Base-by-base conservation (phyloP, 129 eudicot genomes). In the Logfia minima region DNA sequence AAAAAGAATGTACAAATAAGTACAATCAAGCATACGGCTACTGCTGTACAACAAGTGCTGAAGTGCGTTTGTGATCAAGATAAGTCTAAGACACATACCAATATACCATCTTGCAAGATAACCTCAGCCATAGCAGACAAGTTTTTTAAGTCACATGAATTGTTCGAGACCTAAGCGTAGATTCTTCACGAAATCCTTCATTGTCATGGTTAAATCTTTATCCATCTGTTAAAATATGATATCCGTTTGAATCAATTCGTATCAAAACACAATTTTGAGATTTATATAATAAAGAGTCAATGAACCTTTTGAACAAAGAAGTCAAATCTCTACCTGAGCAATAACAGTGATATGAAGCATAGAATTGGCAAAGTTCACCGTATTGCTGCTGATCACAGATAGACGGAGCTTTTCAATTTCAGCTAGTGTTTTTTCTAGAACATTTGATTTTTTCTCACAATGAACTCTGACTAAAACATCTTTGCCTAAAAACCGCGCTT, bases 381-480 rank as follows among this genome's bases (percentile, higher is more conserved):
- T 34, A 5, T 7, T 74, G 29, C 35, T 37, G 22, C 37, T 69
- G 4, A 22, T 73, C 28, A 92, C 79, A 26, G 68, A 68, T 19
- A 92, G 79, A 45, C 84, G 74, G 55, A 84, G 86, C 60, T 80
- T 85, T 79, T 92, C 91, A 11, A 92, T 53, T 75, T 86, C 80
- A 61, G 81, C 77, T 31, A 92, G 63, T 14, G 88, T 68, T 39
- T 87, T 81, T 45, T 61, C 73, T 17, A 92, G 21, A 35, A 84
- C 77, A 9, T 88, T 90, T 23, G 77, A 34, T 18, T 82, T 86
- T 65, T 83, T 87, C 64, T 77, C 79, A 77, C 96, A 89, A 55
- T 87, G 85, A 28, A 92, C 74, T 80, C 75, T 81, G 22, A 92
- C 66, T 16, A 92, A 82, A 2, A 92, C 86, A 72, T 84, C 87